Base-by-base conservation (phyloP, 1,139 yeast genomes). In the Magnusiomyces ingens region DNA sequence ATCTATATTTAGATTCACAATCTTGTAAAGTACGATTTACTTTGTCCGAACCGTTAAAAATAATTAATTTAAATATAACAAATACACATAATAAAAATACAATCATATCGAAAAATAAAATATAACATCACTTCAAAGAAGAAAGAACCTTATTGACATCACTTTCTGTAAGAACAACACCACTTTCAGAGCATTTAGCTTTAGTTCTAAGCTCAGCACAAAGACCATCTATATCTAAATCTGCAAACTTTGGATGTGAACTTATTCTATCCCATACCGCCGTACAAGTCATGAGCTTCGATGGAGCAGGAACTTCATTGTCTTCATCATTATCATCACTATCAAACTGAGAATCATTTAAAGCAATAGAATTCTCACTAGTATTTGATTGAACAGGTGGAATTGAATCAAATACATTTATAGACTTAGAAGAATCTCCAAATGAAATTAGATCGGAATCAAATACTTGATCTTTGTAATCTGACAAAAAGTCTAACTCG, bases 181-280 rank as follows among this genome's bases (percentile, higher is more conserved):
- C 98, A 55, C 76, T 75, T 65, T 91, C 97, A 3, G 95, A 84
- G 73, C 99, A 93, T 70, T 89, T 90, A n/a, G 98, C 98, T 77
- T 91, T 93, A 45, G 82, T 72, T 71, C 91, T 85, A 67, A 93
- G 77, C 70, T 93, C 99, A 43, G 73, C 69, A 76, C 99, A 93
- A 65, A 93, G 78, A 1, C 96, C 94, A 67, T 91, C 97, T 59
- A 93, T 90, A 69, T 93, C 98, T 55, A 93, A 76, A 57, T 91
- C 96, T 5, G 94, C 82, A 69, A 91, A 93, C 67, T 85, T 82
- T 38, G 99, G 98, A 75, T 93, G 97, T 15, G 95, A 73, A 2
- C 96, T 87, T 43, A 93, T 86, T 64, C 98, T 79, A 68, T 91
- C 98, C 99, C 99, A 93, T 21, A 91, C 85, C 62, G 90, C 97